Base-by-base conservation (phyloP, 768 basidiomycete genomes). In the Daedalea quercina region DNA sequence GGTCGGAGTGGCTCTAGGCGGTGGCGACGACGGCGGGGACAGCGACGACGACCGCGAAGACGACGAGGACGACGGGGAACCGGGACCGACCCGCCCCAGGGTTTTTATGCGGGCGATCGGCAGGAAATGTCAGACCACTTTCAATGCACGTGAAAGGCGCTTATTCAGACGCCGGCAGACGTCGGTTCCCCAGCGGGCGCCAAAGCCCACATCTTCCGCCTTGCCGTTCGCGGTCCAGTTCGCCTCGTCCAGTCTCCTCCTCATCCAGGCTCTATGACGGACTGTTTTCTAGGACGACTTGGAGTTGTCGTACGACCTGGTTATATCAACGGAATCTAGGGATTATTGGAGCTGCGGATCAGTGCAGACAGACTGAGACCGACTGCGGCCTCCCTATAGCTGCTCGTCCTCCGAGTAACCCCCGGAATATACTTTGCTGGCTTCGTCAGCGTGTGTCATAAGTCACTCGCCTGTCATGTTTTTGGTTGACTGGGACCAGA, bases 81-180 rank as follows among this genome's bases (percentile, higher is more conserved):
- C 33, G 44, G 26, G 33, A 23, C 25, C 35, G 57, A 24, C 44
- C 24, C 44, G 50, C 52, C 43, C n/a, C 44, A 47, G 35, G 23
- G 15, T 51, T 58, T 60, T 61, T 54, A 56, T 55, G 47, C 49
- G 34, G n/a, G 25, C 34, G 49, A 3, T 40, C n/a, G 48, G 20
- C 46, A 35, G 33, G 19, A 20, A 50, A 58, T 47, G 60, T 61
- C 57, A 54, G 55, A 61, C 60, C 60, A 61, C 37, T 51, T 37
- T n/a, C 41, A 3, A 28, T 9, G 23, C 50, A 51, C 50, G 50
- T 51, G 50, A 42, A n/a, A 22, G 11, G 40, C n/a, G 25, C 15
- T 47, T 26, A 47, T 31, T 26, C 46, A 47, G 37, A 15, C 37
- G 37, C 19, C 37, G 37, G 37, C 19, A 6, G 37, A 40, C 11